Percentiles rank a stretch among this genome's conserved stretches.
Conservation (phyloP, 805 yeast species). For the Torulaspora microellipsoides region DNA sequence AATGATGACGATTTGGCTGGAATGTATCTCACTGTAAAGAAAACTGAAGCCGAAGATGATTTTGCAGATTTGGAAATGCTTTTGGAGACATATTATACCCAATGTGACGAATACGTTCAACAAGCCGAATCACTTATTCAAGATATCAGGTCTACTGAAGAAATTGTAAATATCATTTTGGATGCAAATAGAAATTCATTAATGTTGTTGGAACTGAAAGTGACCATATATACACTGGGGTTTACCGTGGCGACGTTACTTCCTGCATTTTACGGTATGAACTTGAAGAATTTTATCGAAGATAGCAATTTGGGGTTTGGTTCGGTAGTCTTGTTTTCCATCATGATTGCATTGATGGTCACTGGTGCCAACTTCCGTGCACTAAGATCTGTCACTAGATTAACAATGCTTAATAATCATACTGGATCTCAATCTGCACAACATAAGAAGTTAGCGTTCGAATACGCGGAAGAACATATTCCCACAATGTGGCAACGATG, state of each 20-base stretch:
- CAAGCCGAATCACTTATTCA: slow-evolving; percentile 77
- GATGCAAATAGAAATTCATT: slow-evolving; percentile 89
- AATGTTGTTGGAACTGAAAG: slow-evolving; percentile 79
- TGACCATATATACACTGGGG: slow-evolving; percentile 79
- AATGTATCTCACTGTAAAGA: slow-evolving; percentile 62
- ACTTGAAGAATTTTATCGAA: slow-evolving; percentile 71
- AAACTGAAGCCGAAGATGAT: slow-evolving; percentile 32
- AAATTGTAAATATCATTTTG: slow-evolving; percentile 82
- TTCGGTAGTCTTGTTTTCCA: slow-evolving; percentile 48
- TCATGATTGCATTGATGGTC: slow-evolving; percentile 49
- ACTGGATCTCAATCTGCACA: slow-evolving; percentile 26
- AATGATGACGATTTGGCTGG: slow-evolving; percentile 79
- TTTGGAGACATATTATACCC: slow-evolving; percentile 83
- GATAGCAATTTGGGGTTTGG: slow-evolving; percentile 62
- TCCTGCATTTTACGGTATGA: slow-evolving; percentile 91
- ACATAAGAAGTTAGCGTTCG: slow-evolving; percentile 19
- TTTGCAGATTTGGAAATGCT: slow-evolving; percentile 81
- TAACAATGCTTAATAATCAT: slow-evolving; percentile 53
- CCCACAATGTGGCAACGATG: slow-evolving; percentile 24
- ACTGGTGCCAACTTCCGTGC: slow-evolving; percentile 54
- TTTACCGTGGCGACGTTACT: slow-evolving; percentile 77
- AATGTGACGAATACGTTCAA: slow-evolving; percentile 90
- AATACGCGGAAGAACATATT: slow-evolving; percentile 17
- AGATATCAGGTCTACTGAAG: slow-evolving; percentile 88
- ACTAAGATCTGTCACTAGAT: slow-evolving; percentile 55